Evolutionary conservation across 176 grass and related monocot genomes (phyloP), one percentile per base, ranked within the genome.

Genomic region (Ananas comosus): DNA sequence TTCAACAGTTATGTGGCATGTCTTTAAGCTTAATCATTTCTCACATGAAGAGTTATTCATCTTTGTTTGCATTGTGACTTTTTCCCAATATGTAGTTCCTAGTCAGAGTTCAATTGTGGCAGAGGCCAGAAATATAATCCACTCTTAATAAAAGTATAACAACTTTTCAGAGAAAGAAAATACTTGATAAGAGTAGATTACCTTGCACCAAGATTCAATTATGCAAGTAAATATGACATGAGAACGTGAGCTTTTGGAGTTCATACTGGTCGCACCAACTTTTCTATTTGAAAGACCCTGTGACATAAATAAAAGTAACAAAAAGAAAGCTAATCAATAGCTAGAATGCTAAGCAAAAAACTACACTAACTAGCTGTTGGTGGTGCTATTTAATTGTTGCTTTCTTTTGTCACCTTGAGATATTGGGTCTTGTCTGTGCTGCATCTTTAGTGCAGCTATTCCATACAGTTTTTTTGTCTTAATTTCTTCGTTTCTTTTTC

Each of bases 171-270:
- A 0, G 9, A 54, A 18, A 12, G 21, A 65, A 54, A 53, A 14
- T 9, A 50, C 58, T 8, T n/a, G 10, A 64, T 12, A 11, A 1
- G 12, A 21, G 66, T 42, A 22, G 51, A 12, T 66, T 93, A 91
- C 94, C 94, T 99, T 99, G 80, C 84, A 83, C 94, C 94, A 99
- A 71, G 87, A 86, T 90, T 93, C 94, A 77, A 99, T 75, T 33
- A 88, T 64, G 23, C 90, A 93, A 72, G 84, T 99, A 74, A 99
- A 88, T 57, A 93, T 84, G 57, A 93, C 78, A 78, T 99, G 94
- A 65, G 94, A 99, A 80, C 94, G 87, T 49, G 94, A 99, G 75
- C 90, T 93, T 81, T 91, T 99, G 57, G 88, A 93, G 68, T 99
- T 93, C 84, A 86, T 82, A 68, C 87, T 90, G 24, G 85, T 90